Percentiles rank a stretch among this genome's conserved stretches.
Evolutionary conservation across 441 rosid species (phyloP).

Genomic region (Syzygium malaccense): DNA sequence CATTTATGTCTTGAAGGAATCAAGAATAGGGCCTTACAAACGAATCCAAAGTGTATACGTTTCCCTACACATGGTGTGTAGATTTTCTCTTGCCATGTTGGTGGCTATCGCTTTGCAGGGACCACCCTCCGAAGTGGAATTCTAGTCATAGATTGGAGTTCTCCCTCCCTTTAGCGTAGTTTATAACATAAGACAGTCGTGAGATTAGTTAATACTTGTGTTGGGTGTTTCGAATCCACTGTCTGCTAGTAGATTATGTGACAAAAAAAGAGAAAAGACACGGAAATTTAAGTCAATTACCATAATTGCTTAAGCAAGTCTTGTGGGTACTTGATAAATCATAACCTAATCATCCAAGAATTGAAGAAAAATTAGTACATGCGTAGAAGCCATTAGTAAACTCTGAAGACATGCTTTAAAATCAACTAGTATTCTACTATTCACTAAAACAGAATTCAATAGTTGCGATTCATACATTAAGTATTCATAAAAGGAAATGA

Average conservation of each 20-base stretch:
- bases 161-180: not conserved
- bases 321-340: not conserved
- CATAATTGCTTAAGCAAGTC: not conserved
- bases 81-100: too few relatives aligned
- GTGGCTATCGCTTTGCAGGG: too few relatives aligned
- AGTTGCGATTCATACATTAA: not conserved
- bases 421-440: too few relatives aligned
- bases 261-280: not conserved
- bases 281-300: rapidly evolving
- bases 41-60: not conserved
- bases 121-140: not conserved
- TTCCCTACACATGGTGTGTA: too few relatives aligned
- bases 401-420: not conserved
- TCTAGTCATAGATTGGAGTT: not conserved
- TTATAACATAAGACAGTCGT: not conserved
- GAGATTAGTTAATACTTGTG: rapidly evolving
- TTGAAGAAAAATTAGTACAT: not conserved
- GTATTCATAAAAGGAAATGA: too few relatives aligned
- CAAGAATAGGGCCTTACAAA: not conserved
- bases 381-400: not conserved
- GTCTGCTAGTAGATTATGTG: rapidly evolving
- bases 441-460: not conserved
- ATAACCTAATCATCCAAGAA: too few relatives aligned
- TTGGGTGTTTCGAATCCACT: not conserved
- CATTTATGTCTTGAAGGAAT: not conserved